Evolutionary conservation across 176 grass and related monocot genomes (phyloP).

Genomic region (Coix lacrymajobi): DNA sequence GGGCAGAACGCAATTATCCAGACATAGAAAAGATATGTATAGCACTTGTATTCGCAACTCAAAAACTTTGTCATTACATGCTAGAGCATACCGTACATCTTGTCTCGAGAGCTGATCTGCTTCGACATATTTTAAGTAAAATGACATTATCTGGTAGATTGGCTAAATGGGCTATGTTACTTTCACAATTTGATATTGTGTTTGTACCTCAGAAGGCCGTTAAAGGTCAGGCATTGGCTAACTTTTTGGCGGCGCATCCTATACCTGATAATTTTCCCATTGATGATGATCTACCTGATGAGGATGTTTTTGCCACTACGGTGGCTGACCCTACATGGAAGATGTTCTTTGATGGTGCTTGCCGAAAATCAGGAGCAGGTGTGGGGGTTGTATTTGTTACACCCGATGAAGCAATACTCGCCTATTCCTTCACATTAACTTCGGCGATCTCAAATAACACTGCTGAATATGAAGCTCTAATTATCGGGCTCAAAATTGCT

Average conservation of each 20-base stretch:
- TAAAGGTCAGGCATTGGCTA: neutral
- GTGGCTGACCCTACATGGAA: neutral
- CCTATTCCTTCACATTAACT: neutral
- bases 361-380: neutral
- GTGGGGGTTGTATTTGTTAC: neutral
- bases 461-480: neutral
- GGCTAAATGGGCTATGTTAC: neutral
- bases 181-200: neutral
- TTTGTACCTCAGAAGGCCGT: neutral
- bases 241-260: neutral
- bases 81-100: neutral
- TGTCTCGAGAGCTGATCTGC: neutral
- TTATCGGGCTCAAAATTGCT: neutral
- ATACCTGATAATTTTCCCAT: neutral
- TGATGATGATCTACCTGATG: neutral
- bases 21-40: neutral
- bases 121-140: neutral
- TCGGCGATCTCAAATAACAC: neutral
- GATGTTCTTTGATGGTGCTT: neutral
- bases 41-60: neutral
- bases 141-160: neutral
- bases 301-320: neutral
- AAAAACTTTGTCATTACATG: neutral
- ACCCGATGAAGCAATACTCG: neutral
- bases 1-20: neutral